phyloP scores from a whole-genome alignment of 1,139 yeast genomes.

The Nakaseomyces uthaithaninus region DNA sequence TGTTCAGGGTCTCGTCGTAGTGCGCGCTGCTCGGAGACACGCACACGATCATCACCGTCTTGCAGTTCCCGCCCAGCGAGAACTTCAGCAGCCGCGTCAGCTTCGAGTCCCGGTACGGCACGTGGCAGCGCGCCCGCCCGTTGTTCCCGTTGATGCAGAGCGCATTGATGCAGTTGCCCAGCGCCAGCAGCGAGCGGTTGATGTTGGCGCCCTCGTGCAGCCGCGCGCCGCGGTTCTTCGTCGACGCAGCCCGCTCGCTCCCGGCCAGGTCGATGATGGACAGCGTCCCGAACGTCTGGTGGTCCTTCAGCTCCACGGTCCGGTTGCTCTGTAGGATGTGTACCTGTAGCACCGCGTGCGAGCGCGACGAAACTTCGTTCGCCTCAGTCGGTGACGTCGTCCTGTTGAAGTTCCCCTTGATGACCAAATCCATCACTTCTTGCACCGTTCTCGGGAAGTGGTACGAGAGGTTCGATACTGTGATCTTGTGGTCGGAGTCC shows the following conservation, averaged over 20 bases:
- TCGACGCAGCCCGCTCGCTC: slow-evolving; percentile 87
- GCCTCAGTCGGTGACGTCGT: slow-evolving; percentile 87
- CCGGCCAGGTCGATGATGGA: slow-evolving; percentile 91
- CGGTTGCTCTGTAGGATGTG: slow-evolving; percentile 53
- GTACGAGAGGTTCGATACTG: slow-evolving; percentile 65
- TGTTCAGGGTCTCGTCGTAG: slow-evolving; percentile 85
- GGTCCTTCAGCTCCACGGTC: slow-evolving; percentile 56
- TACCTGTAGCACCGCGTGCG: slow-evolving; percentile 87
- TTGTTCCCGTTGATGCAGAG: slow-evolving; percentile 40
- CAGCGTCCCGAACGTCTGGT: slow-evolving; percentile 68
- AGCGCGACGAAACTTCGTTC: slow-evolving; percentile 79
- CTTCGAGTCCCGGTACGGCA: slow-evolving; percentile 87
- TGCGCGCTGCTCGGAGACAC: slow-evolving; percentile 79
- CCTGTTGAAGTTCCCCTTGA: slow-evolving; percentile 64
- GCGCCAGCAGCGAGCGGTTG: slow-evolving; percentile 74
- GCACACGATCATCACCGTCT: slow-evolving; percentile 93
- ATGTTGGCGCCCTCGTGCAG: slow-evolving; percentile 88
- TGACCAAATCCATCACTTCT: slow-evolving; percentile 74
- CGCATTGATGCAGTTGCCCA: slow-evolving; percentile 92
- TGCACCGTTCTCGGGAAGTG: slow-evolving; percentile 59
- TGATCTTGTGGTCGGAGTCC: slow-evolving; percentile 56
- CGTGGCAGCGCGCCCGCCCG: slow-evolving; percentile 42
- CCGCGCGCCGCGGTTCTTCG: slow-evolving; percentile 72
- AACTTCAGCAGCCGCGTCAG: slow-evolving; percentile 77
- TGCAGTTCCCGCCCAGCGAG: slow-evolving; percentile 90